Percentiles rank a stretch among this genome's conserved stretches.
Conservation (phyloP, 345 rosid genomes). For the Limnanthes douglasii region DNA sequence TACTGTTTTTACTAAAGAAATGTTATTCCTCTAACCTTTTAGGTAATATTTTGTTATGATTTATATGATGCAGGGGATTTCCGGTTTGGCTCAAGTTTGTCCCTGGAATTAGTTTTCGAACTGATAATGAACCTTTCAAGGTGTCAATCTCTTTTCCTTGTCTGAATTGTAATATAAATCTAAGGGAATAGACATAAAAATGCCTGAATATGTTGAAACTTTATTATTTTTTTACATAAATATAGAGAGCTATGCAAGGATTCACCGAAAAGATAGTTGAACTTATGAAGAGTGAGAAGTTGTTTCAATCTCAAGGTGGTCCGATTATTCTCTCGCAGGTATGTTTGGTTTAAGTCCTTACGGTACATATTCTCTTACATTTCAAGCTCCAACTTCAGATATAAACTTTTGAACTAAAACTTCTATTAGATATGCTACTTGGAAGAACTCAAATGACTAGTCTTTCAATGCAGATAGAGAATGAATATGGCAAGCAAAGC, state of each 20-base stretch:
- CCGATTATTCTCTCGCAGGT: conserved; percentile 97
- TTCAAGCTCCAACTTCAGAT: not conserved
- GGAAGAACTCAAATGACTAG: not conserved
- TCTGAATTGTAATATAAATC: not conserved
- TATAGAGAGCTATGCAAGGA: conserved; percentile 70
- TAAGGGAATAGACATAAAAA: not conserved
- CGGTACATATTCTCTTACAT: not conserved
- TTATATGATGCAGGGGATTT: conserved; percentile 26
- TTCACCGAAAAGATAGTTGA: conserved; percentile 86
- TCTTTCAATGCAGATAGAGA: conserved; percentile 48
- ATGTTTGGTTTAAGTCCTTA: not conserved
- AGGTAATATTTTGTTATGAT: too few relatives aligned
- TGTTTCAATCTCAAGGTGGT: conserved; percentile 85
- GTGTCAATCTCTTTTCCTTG: not conserved
- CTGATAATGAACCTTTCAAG: conserved; percentile 1
- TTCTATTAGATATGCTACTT: too few relatives aligned
- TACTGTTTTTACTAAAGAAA: too few relatives aligned
- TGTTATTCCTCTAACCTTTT: too few relatives aligned
- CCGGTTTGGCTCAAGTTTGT: conserved; percentile 21
- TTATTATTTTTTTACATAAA: not conserved
- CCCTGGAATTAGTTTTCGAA: not conserved
- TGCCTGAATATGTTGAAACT: not conserved
- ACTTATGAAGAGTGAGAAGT: conserved; percentile 91
- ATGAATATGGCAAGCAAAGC: conserved; percentile 84
- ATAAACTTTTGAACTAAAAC: not conserved